Evolutionary conservation across 345 rosid species (phyloP).

Genomic region (Eucalyptus victrix): DNA sequence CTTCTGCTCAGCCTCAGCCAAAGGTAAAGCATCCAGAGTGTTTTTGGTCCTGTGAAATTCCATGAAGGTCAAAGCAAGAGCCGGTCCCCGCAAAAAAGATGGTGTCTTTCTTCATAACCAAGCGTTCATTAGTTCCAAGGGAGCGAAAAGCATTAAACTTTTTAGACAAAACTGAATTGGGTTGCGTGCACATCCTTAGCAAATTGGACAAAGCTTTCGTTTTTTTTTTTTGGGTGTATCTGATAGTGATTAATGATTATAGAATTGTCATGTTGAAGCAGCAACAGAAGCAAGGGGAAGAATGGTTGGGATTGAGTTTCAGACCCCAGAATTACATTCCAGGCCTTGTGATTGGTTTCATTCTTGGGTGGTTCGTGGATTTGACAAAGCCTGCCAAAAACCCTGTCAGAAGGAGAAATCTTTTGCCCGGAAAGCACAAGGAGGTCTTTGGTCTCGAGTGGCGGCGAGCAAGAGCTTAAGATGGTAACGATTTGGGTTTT

Average conservation of each 20-base stretch:
- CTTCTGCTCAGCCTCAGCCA: not conserved
- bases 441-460: conserved; percentile 15
- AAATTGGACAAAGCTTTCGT: not conserved
- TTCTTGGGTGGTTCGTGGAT: conserved; percentile 67
- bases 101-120: not conserved
- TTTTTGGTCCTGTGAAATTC: not conserved
- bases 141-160: not conserved
- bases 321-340: conserved; percentile 69
- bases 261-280: not conserved
- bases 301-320: conserved; percentile 19
- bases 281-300: not conserved
- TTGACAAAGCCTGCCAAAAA: conserved; percentile 33
- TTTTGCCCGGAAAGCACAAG: conserved; percentile 37
- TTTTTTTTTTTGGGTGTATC: not conserved
- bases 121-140: not conserved
- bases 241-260: not conserved
- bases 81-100: not conserved
- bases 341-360: conserved; percentile 72
- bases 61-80: not conserved
- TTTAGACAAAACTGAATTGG: not conserved
- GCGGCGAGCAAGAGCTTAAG: conserved; percentile 53
- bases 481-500: conserved; percentile 25
- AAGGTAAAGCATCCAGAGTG: not conserved
- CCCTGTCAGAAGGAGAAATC: conserved; percentile 38
- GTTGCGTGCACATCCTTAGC: not conserved